phyloP scores from a whole-genome alignment of 768 basidiomycete species.

The Tricholoma bakamatsutake region DNA sequence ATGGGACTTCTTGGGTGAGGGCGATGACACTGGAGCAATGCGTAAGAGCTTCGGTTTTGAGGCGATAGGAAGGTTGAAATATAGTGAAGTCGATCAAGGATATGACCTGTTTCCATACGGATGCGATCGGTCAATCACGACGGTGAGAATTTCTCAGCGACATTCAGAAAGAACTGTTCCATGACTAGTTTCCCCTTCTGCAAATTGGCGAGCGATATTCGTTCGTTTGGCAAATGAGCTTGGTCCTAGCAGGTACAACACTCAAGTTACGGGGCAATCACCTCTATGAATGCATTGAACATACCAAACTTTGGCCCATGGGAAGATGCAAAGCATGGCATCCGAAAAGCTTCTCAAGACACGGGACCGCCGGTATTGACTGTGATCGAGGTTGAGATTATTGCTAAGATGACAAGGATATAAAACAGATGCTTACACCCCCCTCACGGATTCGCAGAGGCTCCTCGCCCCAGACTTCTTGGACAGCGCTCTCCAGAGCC shows the following conservation, averaged over 20 bases:
- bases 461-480: constrained; percentile 80
- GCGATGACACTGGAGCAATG: no score
- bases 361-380: constrained; percentile 94
- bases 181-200: constrained; percentile 71
- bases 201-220: constrained; percentile 81
- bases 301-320: constrained; percentile 84
- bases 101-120: not conserved
- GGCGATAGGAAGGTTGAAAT: not conserved
- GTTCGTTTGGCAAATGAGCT: constrained; percentile 91
- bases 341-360: constrained; percentile 84
- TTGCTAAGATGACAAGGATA: not conserved
- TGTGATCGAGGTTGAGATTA: constrained; percentile 23
- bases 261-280: constrained; percentile 1
- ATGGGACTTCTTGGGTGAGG: no score
- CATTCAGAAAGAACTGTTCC: constrained; percentile 62
- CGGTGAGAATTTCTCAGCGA: constrained; percentile 28
- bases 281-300: constrained; percentile 18
- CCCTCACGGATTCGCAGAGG: constrained; percentile 91
- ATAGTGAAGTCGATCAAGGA: no score
- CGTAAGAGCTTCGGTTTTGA: not conserved
- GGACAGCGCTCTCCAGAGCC: constrained; percentile 75
- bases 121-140: no score
- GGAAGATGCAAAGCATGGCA: constrained; percentile 92
- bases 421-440: constrained; percentile 51
- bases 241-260: constrained; percentile 52